A percentile compares a stretch with the other conserved stretches of the same genome.
Evolutionary conservation across 257 asterid species (phyloP).

Genomic region (Avicennia marina): DNA sequence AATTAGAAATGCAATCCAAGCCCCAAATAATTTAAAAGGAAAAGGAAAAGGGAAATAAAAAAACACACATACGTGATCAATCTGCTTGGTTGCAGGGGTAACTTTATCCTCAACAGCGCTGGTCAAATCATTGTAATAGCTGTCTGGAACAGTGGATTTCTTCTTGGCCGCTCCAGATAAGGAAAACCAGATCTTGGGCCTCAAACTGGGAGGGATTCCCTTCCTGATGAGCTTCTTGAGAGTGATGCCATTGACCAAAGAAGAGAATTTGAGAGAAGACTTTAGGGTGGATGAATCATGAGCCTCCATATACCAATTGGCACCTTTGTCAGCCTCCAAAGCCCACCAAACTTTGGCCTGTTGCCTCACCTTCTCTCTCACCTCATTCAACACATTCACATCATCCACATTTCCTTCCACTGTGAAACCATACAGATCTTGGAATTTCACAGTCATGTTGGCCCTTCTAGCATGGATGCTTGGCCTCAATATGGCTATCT

Average conservation of each 20-base stretch:
- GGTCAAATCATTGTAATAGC: conserved; percentile 76
- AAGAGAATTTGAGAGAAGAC: conserved; percentile 72
- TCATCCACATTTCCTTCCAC: conserved; percentile 99
- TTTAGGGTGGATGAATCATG: conserved; percentile 52
- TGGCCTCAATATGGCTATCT: conserved; percentile 73
- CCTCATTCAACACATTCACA: conserved; percentile 95
- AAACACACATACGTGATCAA: conserved; percentile 72
- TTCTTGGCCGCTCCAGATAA: conserved; percentile 97
- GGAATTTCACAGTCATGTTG: conserved; percentile 84
- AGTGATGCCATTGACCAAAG: conserved; percentile 75
- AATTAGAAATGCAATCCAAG: not conserved
- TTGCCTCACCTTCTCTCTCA: conserved; percentile 90
- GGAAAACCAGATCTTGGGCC: conserved; percentile 94
- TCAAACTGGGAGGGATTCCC: conserved; percentile 87
- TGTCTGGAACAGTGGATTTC: conserved; percentile 94
- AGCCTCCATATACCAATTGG: conserved; percentile 79
- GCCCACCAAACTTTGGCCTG: conserved; percentile 97
- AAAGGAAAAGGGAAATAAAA: too few species aligned
- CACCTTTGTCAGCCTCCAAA: conserved; percentile 81
- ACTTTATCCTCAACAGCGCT: conserved; percentile 71
- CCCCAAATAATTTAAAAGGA: too few species aligned
- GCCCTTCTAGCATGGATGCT: conserved; percentile 93
- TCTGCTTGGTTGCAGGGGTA: conserved; percentile 95
- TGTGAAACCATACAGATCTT: conserved; percentile 87
- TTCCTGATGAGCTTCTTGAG: conserved; percentile 85